phyloP scores from a whole-genome alignment of 2,329 filamentous ascomycete species.

The Rhinocladiella similis region DNA sequence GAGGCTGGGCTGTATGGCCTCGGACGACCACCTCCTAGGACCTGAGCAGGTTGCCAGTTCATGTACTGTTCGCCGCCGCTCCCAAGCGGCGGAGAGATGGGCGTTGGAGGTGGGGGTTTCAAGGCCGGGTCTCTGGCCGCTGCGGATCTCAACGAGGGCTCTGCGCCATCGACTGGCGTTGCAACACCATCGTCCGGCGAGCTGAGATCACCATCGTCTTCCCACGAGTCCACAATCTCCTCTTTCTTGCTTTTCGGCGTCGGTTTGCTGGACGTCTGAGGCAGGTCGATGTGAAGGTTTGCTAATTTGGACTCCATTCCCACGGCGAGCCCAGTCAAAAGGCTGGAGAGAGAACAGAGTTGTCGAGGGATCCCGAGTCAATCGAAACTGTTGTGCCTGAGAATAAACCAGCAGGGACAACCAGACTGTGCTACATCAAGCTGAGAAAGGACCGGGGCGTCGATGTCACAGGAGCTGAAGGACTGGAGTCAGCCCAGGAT shows the following conservation, averaged over 20 bases:
- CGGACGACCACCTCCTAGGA: constrained; percentile 23
- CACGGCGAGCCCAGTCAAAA: not conserved
- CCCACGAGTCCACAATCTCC: constrained; percentile 70
- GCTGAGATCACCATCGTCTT: constrained; percentile 40
- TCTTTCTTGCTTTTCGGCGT: constrained; percentile 29
- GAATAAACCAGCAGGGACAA: constrained; percentile 3
- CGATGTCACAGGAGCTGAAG: constrained; percentile 6
- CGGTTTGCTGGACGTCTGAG: constrained; percentile 27
- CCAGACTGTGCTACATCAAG: not conserved
- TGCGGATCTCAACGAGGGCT: constrained; percentile 15
- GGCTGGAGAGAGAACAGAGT: not conserved
- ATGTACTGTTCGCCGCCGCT: constrained; percentile 13
- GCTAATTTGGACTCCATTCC: constrained; percentile 25
- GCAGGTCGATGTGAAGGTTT: constrained; percentile 22
- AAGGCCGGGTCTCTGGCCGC: constrained; percentile 27
- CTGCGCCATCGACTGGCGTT: constrained; percentile 21
- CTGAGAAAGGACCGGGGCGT: not conserved
- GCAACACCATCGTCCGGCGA: constrained; percentile 27
- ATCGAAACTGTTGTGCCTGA: not conserved
- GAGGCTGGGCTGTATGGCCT: constrained; percentile 16
- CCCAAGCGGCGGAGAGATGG: constrained; percentile 52
- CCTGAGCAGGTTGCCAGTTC: constrained; percentile 25
- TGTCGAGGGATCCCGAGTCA: not conserved
- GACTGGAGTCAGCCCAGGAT: constrained; percentile 4
- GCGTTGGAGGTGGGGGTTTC: constrained; percentile 65